Conservation (phyloP, 2,329 filamentous ascomycete genomes). For the Microdochium bolleyi region DNA sequence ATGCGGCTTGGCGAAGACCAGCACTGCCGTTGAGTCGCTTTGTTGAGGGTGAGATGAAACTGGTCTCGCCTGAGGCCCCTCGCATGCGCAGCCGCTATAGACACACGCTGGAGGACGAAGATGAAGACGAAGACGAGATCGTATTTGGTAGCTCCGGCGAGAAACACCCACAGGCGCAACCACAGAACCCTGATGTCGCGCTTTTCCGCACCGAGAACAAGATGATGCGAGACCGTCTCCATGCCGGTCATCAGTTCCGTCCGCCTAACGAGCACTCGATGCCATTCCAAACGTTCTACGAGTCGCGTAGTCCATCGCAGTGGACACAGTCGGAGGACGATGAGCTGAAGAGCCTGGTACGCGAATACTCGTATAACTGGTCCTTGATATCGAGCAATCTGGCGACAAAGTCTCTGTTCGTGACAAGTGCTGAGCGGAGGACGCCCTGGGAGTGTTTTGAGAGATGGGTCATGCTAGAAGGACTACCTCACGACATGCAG, state of each 20-base stretch:
- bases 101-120: constrained; percentile 65
- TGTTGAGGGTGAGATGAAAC: constrained; percentile 70
- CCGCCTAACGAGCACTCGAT: constrained; percentile 88
- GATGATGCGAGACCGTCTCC: constrained; percentile 78
- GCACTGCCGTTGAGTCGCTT: constrained; percentile 82
- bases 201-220: constrained; percentile 88
- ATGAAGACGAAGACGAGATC: constrained; percentile 33
- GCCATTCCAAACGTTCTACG: constrained; percentile 86
- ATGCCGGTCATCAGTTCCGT: constrained; percentile 86
- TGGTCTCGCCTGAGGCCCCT: constrained; percentile 57
- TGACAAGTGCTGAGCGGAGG: constrained; percentile 79
- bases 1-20: constrained; percentile 67
- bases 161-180: constrained; percentile 39
- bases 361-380: constrained; percentile 97
- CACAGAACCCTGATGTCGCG: constrained; percentile 70
- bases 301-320: constrained; percentile 77
- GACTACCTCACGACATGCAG: constrained; percentile 83
- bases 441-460: constrained; percentile 99
- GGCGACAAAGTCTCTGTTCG: constrained; percentile 63
- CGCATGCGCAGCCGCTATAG: constrained; percentile 76
- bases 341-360: constrained; percentile 74
- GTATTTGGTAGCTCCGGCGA: constrained; percentile 23
- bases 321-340: constrained; percentile 91
- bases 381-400: constrained; percentile 83
- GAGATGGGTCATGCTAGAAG: constrained; percentile 87